phyloP scores from a whole-genome alignment of 139 green algal species.

The Picochlorum sp. region DNA sequence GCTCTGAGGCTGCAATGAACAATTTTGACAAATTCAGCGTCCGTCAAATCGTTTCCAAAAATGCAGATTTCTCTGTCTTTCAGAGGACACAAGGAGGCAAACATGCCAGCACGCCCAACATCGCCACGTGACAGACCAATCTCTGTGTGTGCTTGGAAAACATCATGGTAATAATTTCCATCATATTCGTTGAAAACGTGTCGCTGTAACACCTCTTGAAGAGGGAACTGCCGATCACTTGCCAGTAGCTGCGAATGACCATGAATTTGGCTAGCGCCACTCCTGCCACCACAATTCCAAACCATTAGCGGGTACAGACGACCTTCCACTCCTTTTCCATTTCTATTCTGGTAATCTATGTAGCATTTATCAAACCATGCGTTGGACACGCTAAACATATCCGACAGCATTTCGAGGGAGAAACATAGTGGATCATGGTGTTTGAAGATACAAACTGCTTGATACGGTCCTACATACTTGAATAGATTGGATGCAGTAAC shows the following conservation, averaged over 20 bases:
- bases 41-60: slow-evolving; percentile 30
- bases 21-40: slow-evolving; percentile 35
- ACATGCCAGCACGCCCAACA: neutral
- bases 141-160: slow-evolving; percentile 22
- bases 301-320: slow-evolving; percentile 47
- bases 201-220: neutral
- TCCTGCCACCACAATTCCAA: slow-evolving; percentile 58
- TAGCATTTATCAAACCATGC: slow-evolving; percentile 43
- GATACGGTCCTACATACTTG: slow-evolving; percentile 65
- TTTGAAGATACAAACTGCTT: slow-evolving; percentile 73
- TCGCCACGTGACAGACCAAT: slow-evolving; percentile 9
- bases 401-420: slow-evolving; percentile 33
- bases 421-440: slow-evolving; percentile 74
- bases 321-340: neutral
- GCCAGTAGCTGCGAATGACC: slow-evolving; percentile 52
- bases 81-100: slow-evolving; percentile 30
- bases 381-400: slow-evolving; percentile 42
- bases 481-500: slow-evolving; percentile 79
- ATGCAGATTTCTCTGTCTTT: slow-evolving; percentile 67
- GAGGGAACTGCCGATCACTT: slow-evolving; percentile 27
- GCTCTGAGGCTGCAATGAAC: slow-evolving; percentile 47
- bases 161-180: slow-evolving; percentile 28
- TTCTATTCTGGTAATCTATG: neutral
- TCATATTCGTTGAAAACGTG: neutral
- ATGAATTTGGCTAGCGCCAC: slow-evolving; percentile 51